Evolutionary conservation across 345 rosid species (phyloP).

Genomic region (Linum usitatissimum): DNA sequence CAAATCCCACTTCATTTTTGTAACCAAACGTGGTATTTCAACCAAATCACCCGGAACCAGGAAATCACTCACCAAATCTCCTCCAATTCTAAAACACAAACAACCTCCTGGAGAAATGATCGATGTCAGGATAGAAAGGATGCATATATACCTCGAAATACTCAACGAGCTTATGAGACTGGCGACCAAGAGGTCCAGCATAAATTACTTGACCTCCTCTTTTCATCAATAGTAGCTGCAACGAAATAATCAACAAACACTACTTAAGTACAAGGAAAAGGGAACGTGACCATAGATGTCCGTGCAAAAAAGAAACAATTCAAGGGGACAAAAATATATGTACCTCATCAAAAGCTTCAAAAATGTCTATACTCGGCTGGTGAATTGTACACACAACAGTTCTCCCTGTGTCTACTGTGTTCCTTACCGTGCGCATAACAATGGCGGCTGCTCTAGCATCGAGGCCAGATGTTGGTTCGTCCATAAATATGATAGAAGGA

Average conservation of each 20-base stretch:
- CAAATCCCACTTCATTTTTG: too few species aligned
- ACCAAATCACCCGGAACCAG: too few species aligned
- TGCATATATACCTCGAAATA: conserved; percentile 67
- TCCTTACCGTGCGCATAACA: conserved; percentile 90
- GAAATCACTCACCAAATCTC: too few species aligned
- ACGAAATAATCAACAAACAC: conserved; percentile 4
- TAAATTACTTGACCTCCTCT: conserved; percentile 91
- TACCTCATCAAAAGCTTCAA: conserved; percentile 90
- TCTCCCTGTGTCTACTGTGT: conserved; percentile 93
- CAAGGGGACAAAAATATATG: neutral
- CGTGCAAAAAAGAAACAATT: neutral
- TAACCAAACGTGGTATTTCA: too few species aligned
- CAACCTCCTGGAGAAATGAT: too few species aligned
- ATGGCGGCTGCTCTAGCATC: conserved; percentile 96
- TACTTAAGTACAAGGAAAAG: neutral
- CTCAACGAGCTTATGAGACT: conserved; percentile 70
- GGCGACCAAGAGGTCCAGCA: conserved; percentile 64
- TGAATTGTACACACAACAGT: conserved; percentile 94
- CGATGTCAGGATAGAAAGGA: neutral
- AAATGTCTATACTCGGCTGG: conserved; percentile 90
- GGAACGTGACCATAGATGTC: neutral
- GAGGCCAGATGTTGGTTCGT: conserved; percentile 91
- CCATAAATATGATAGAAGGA: conserved; percentile 93
- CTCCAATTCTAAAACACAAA: too few species aligned
- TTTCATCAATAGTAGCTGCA: conserved; percentile 76